Evolutionary conservation across 176 grass and related monocot genomes (phyloP).

Genomic region (Hordeum marinum): DNA sequence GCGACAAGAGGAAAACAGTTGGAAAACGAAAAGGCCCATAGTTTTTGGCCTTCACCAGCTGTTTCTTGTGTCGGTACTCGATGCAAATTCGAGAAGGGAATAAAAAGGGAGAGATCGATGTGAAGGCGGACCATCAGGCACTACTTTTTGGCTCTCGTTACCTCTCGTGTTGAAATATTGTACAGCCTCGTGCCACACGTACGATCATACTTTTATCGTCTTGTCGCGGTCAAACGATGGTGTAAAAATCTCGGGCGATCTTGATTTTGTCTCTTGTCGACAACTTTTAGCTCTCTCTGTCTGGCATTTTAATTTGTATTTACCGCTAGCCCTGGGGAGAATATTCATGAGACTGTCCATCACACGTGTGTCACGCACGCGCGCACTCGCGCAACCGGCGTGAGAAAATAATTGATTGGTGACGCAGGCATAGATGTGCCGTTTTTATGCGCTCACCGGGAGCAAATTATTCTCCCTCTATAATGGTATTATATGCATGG

Average conservation of each 20-base stretch:
- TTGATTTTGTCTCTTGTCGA: conserved; percentile 24
- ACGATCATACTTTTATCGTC: conserved; percentile 33
- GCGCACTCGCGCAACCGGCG: no score
- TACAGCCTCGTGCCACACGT: conserved; percentile 26
- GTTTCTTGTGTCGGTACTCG: conserved; percentile 10
- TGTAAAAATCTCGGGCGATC: conserved; percentile 34
- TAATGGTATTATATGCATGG: not conserved
- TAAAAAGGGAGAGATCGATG: not conserved
- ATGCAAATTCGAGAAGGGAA: not conserved
- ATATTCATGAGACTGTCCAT: not conserved
- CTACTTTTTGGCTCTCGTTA: not conserved
- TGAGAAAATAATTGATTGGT: not conserved
- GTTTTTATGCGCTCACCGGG: not conserved
- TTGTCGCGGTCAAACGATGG: conserved; percentile 24
- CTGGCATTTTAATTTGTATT: no score
- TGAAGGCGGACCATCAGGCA: conserved; percentile 23
- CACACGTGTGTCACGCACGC: not conserved
- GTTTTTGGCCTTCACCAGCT: conserved; percentile 35
- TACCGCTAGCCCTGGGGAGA: not conserved
- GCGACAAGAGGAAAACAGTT: conserved; percentile 30
- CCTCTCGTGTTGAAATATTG: conserved; percentile 22
- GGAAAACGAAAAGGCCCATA: not conserved
- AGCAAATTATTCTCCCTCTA: not conserved
- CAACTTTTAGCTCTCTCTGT: not conserved
- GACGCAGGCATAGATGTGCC: not conserved